Conservation (phyloP, 2,329 filamentous ascomycete species). For the Claviceps monticola region DNA sequence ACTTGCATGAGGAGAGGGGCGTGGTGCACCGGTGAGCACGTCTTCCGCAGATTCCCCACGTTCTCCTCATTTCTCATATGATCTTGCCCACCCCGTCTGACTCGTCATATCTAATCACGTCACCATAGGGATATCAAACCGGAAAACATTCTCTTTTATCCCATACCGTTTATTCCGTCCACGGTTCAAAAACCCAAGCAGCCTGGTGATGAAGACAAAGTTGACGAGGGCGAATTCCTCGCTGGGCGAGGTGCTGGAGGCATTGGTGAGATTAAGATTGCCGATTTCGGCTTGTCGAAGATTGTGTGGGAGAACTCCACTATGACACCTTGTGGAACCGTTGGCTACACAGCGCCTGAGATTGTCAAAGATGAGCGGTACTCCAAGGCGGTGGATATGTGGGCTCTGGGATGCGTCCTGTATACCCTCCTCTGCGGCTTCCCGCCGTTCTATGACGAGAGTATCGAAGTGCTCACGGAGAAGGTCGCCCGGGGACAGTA, state of each 20-base stretch:
- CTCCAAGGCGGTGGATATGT: slow-evolving; percentile 99
- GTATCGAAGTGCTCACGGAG: slow-evolving; percentile 89
- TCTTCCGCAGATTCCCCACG: no score
- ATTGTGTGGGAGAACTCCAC: slow-evolving; percentile 97
- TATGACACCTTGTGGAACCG: slow-evolving; percentile 98
- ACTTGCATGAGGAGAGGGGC: slow-evolving; percentile 85
- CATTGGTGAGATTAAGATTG: slow-evolving; percentile 92
- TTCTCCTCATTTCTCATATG: not conserved
- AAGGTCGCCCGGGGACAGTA: slow-evolving; percentile 96
- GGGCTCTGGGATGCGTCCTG: slow-evolving; percentile 90
- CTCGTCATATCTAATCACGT: not conserved
- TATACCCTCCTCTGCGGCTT: slow-evolving; percentile 97
- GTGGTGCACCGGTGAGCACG: slow-evolving; percentile 77
- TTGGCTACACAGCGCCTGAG: slow-evolving; percentile 94
- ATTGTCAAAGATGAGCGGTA: slow-evolving; percentile 99
- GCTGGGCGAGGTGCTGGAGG: slow-evolving; percentile 71
- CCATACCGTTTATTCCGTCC: slow-evolving; percentile 66
- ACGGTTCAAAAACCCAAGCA: slow-evolving; percentile 67
- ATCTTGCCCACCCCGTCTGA: not conserved
- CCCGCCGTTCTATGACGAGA: slow-evolving; percentile 97
- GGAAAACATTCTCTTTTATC: slow-evolving; percentile 90
- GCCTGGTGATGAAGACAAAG: slow-evolving; percentile 92
- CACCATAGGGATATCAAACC: slow-evolving; percentile 80
- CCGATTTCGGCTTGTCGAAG: slow-evolving; percentile 94
- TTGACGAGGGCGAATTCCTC: slow-evolving; percentile 88